Percentiles rank a stretch among this genome's conserved stretches.
Evolutionary conservation across 106 monocot genomes (phyloP).

Genomic region (Narthecium ossifragum): DNA sequence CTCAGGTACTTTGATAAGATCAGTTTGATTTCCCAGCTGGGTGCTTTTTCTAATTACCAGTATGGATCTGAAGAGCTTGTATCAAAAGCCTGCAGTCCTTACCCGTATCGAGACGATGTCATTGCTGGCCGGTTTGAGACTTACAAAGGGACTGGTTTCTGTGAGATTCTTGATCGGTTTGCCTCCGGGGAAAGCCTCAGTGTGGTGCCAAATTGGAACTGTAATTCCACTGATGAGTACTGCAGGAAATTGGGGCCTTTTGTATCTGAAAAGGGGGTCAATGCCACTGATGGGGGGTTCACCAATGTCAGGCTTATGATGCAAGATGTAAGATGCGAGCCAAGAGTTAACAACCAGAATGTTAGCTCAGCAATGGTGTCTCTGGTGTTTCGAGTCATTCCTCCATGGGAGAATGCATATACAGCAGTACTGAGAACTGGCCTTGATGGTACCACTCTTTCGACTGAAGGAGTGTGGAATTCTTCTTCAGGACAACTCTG

Average conservation of each 20-base stretch:
- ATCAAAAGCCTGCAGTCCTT: slow-evolving; percentile 43
- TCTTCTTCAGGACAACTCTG: slow-evolving; percentile 54
- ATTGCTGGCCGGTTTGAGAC: slow-evolving; percentile 18
- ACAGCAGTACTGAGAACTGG: slow-evolving; percentile 21
- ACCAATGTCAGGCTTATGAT: slow-evolving; percentile 35
- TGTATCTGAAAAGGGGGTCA: slow-evolving; percentile 18
- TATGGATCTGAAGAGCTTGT: slow-evolving; percentile 42
- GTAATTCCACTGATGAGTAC: slow-evolving; percentile 42
- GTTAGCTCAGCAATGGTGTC: slow-evolving; percentile 42
- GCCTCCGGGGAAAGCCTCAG: slow-evolving; percentile 19
- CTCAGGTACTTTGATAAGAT: slow-evolving; percentile 48
- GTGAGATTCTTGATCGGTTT: slow-evolving; percentile 42
- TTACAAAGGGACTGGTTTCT: slow-evolving; percentile 38
- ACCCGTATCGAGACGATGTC: slow-evolving; percentile 34
- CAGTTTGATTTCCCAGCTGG: slow-evolving; percentile 33
- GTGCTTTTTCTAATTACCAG: slow-evolving; percentile 42
- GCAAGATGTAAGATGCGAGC: slow-evolving; percentile 58
- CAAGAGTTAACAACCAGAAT: slow-evolving; percentile 2
- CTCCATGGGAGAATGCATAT: slow-evolving; percentile 24
- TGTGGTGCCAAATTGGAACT: slow-evolving; percentile 58
- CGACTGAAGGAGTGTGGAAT: slow-evolving; percentile 55
- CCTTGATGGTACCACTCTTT: slow-evolving; percentile 35
- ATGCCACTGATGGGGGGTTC: slow-evolving; percentile 26
- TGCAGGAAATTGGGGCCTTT: slow-evolving; percentile 66
- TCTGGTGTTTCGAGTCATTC: slow-evolving; percentile 36